Percentiles rank a stretch among this genome's conserved stretches.
These are phyloP conservation scores for Paraconiothyrium sp. DNA, from an alignment of 2,329 filamentous ascomycete genomes.

Conservation along the genomic window DNA sequence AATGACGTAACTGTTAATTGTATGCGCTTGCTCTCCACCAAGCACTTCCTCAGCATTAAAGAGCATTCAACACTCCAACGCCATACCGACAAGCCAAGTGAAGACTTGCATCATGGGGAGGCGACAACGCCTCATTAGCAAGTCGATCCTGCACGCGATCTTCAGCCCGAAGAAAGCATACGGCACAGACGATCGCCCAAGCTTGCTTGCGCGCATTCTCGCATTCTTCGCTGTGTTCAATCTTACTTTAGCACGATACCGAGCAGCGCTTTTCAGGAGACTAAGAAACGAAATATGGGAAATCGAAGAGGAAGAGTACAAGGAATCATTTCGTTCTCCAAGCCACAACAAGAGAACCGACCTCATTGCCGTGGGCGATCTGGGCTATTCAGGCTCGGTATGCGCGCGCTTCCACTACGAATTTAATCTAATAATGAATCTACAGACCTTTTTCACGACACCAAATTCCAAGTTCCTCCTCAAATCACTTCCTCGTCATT, in stretches of 20 bases:
- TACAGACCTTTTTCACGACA: constrained; percentile 74
- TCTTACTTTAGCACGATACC: constrained; percentile 59
- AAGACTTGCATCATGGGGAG: constrained; percentile 42
- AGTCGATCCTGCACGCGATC: constrained; percentile 49
- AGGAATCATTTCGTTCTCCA: constrained; percentile 60
- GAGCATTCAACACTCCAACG: constrained; percentile 1
- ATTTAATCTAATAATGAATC: constrained; percentile 19
- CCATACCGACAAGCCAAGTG: constrained; percentile 7
- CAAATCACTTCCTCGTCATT: constrained; percentile 74
- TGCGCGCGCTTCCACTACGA: constrained; percentile 19
- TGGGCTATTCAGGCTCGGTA: constrained; percentile 78
- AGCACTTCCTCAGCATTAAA: background rate
- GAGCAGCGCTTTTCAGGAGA: constrained; percentile 60
- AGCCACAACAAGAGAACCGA: constrained; percentile 50
- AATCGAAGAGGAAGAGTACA: constrained; percentile 64
- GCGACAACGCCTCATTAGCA: constrained; percentile 48
- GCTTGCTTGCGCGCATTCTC: constrained; percentile 56
- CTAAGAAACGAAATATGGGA: constrained; percentile 63
- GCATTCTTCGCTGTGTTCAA: constrained; percentile 65
- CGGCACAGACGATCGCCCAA: constrained; percentile 32
- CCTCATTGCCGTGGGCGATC: constrained; percentile 69
- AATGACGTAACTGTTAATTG: constrained; percentile 12
- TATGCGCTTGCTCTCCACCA: background rate
- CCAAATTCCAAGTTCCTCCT: constrained; percentile 72
- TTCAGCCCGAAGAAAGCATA: constrained; percentile 35